A percentile compares a stretch with the other conserved stretches of the same genome.
Conservation (phyloP, 495 filamentous ascomycete genomes). For the Chaetomium cochliodes region DNA sequence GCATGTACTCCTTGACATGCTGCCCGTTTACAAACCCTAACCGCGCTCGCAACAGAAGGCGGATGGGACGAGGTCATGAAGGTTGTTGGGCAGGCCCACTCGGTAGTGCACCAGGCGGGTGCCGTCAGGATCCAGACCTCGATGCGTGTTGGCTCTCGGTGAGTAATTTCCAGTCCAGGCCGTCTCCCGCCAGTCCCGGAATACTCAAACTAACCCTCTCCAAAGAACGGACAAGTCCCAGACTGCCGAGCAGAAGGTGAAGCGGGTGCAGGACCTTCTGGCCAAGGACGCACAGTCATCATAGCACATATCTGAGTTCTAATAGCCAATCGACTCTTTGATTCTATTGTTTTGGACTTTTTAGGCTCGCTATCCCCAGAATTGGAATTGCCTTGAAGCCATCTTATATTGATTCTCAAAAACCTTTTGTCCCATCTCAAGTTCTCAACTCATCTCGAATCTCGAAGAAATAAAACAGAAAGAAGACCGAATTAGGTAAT, state of each 20-base stretch:
- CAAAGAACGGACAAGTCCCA: constrained; percentile 51
- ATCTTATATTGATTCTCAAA: no score
- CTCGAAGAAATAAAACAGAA: background rate
- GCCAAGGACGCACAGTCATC: constrained; percentile 21
- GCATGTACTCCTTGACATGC: background rate
- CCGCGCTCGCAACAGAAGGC: constrained; percentile 59
- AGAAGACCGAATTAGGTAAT: background rate
- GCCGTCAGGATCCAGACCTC: constrained; percentile 82
- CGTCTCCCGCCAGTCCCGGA: constrained; percentile 2
- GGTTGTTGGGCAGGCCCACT: constrained; percentile 88
- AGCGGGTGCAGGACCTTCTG: constrained; percentile 46
- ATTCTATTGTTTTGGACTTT: no score
- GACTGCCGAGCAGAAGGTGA: constrained; percentile 49
- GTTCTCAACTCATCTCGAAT: background rate
- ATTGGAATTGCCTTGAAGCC: no score
- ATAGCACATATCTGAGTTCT: background rate
- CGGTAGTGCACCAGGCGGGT: constrained; percentile 75
- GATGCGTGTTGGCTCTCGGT: constrained; percentile 85
- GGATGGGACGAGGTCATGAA: constrained; percentile 86
- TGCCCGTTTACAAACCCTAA: background rate
- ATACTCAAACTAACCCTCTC: background rate
- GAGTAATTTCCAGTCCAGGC: constrained; percentile 17
- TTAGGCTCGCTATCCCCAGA: no score
- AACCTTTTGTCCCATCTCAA: no score
- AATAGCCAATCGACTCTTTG: no score